phyloP scores from a whole-genome alignment of 192 early-diverging fungal species.

The Coemansia guatemalensis region DNA sequence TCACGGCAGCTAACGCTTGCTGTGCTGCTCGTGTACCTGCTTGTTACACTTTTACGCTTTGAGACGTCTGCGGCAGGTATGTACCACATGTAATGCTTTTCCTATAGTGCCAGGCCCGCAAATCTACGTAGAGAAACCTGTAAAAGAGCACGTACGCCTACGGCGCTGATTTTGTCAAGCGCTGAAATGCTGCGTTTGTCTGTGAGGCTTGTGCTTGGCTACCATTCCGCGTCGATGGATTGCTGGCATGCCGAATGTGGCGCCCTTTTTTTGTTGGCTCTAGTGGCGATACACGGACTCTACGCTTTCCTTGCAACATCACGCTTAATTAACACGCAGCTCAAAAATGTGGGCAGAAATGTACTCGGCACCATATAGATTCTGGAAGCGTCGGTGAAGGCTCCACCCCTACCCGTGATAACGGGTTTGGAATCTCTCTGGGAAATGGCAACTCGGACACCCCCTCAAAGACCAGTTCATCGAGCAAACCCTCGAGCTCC shows the following conservation, averaged over 20 bases:
- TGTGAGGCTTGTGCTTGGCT: background rate
- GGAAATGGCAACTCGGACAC: background rate
- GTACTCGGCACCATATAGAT: background rate
- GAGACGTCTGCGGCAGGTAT: background rate
- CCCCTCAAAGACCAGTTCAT: slow-evolving; percentile 40
- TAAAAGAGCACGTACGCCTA: background rate
- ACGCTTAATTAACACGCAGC: background rate
- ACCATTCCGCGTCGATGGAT: background rate
- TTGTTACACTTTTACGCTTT: background rate
- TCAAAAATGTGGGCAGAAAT: background rate
- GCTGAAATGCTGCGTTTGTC: background rate
- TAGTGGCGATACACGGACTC: background rate
- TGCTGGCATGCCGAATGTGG: background rate
- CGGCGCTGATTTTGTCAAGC: background rate
- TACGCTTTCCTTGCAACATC: background rate
- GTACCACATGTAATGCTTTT: background rate
- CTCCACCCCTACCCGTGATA: slow-evolving; percentile 15
- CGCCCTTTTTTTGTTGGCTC: background rate
- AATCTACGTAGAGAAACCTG: background rate
- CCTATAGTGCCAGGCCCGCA: background rate
- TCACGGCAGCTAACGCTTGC: background rate
- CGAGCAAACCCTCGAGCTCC: slow-evolving; percentile 30
- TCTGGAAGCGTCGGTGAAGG: background rate
- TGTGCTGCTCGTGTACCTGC: background rate
- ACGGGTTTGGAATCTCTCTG: slow-evolving; percentile 34